Base-by-base conservation (phyloP, 441 rosid genomes). In the Populus tomentosa region DNA sequence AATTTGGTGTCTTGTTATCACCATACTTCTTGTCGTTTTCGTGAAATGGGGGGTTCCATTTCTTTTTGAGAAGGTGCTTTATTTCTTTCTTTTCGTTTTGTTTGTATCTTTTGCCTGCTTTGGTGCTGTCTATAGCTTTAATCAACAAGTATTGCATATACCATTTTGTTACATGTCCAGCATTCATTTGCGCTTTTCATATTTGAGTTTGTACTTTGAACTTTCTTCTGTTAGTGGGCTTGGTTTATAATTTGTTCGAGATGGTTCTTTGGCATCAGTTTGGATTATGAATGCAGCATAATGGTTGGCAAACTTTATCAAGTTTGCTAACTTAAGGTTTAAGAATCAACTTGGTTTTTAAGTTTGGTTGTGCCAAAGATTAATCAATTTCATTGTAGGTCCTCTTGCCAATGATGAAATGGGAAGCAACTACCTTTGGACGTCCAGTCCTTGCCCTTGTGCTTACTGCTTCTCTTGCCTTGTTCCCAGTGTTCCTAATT, bases 381-480 rank as follows among this genome's bases (percentile, higher is more conserved):
- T 59, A 50, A 26, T 75, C 53, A 14, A 26, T 78, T 76, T 64
- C 32, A 11, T 28, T 85, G 77, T 80, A 96, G 99, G 89, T 92
- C 83, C 94, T 96, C 69, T 63, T 85, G 77, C 99, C 99, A 10
- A 84, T 93, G 3, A 80, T 96, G 95, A 84, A 89, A 84, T 96
- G 99, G 99, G 98, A 96, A 87, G 95, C 99, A 82, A 92, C 98
- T 79, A 95, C 98, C 16, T 96, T 96, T 76, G 98, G 98, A n/a
- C 98, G 91, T 82, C 99, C 99, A 11, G 90, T 81, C 80, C 99
- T 96, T 11, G 94, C 96, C 7, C 56, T 88, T 26, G 96, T 96
- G 75, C 95, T 96, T 46, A 77, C 92, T 75, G 87, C 92, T 75
- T 96, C 98, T 67, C 87, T 96, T 78, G 98, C 98, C 30, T 75